These are phyloP conservation scores for Leucocoprinus gongylophorus DNA, from an alignment of 1,284 basidiomycete genomes.

Conservation along the genomic window DNA sequence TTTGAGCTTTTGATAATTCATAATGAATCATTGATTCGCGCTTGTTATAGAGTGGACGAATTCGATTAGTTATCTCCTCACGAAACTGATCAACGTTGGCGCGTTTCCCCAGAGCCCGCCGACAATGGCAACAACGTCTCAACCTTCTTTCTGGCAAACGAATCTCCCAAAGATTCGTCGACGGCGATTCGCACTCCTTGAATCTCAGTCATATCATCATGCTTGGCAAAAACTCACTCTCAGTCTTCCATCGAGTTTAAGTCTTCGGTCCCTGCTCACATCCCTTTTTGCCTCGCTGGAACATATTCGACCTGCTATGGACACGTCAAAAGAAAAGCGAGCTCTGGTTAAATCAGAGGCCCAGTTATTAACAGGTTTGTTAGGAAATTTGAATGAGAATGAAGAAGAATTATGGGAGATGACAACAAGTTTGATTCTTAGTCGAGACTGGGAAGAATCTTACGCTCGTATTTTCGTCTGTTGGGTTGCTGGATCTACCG, in stretches of 20 bases:
- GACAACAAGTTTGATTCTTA: slow-evolving; percentile 42
- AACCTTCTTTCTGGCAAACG: slow-evolving; percentile 57
- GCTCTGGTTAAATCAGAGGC: slow-evolving; percentile 47
- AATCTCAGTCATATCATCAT: slow-evolving; percentile 32
- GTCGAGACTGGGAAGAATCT: slow-evolving; percentile 50
- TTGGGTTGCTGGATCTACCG: slow-evolving; percentile 46
- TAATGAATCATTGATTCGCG: background rate
- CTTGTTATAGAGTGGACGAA: slow-evolving; percentile 24
- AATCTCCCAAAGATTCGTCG: slow-evolving; percentile 42
- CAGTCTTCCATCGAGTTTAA: slow-evolving; percentile 44
- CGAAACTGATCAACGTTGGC: slow-evolving; percentile 60
- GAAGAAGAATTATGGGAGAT: slow-evolving; percentile 48
- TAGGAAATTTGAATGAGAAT: slow-evolving; percentile 42
- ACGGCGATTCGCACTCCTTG: slow-evolving; percentile 26
- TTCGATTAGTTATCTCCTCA: slow-evolving; percentile 47
- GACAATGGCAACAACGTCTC: slow-evolving; percentile 36
- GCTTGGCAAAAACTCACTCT: slow-evolving; percentile 47
- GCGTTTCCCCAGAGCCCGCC: slow-evolving; percentile 48
- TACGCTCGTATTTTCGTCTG: slow-evolving; percentile 58
- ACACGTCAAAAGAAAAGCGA: slow-evolving; percentile 30
- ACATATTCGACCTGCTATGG: slow-evolving; percentile 25
- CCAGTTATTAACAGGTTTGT: slow-evolving; percentile 36
- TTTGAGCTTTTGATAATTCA: background rate
- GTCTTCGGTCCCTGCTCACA: slow-evolving; percentile 47
- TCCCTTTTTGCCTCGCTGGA: slow-evolving; percentile 51